Base-by-base conservation (phyloP, 2,329 filamentous ascomycete species). In the Verticillium dahliae region DNA sequence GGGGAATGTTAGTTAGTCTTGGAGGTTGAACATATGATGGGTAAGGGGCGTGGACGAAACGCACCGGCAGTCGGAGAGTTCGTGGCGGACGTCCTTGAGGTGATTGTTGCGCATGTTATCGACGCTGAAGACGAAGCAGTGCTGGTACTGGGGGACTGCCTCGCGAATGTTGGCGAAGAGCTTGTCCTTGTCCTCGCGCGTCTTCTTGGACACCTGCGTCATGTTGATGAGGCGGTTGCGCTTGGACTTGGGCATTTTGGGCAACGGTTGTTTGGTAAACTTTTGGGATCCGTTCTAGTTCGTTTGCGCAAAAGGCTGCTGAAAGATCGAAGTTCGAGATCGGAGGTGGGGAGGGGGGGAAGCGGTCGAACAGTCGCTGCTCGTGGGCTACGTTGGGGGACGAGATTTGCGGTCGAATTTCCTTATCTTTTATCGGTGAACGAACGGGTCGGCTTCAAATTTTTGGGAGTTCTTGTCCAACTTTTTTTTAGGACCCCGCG, bases 31-130 rank as follows among this genome's bases (percentile, higher is more conserved):
- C 27, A 31, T 31, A 31, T 31, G 27, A 31, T 31, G 27, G 4
- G 27, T 5, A 31, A 31, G 27, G 27, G 27, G 27, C 27, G 27
- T 31, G 27, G 33, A 27, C 18, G 38, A 55, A 50, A 76, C 82
- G 68, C 79, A 95, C 91, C 90, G 86, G 81, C 90, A 90, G 79
- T 97, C 92, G 58, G 83, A 82, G 69, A 97, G 88, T 70, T 97
- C 90, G 67, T 87, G 85, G 69, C 94, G 88, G 69, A 98, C 91
- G 71, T 92, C 87, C 80, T 97, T 97, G 71, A 98, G 81, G 77
- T 97, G 93, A 69, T 89, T 96, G 81, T 99, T 99, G 75, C 95
- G 92, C 92, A 97, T 97, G 81, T 98, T 97, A 74, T 96, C 91
- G 69, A 99, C 89, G 71, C 85, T 85, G 76, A 99, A 96, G 73